Percentiles rank a stretch among this genome's conserved stretches.
Evolutionary conservation across 176 grass and related monocot genomes (phyloP).

Genomic region (Carex cristatella): DNA sequence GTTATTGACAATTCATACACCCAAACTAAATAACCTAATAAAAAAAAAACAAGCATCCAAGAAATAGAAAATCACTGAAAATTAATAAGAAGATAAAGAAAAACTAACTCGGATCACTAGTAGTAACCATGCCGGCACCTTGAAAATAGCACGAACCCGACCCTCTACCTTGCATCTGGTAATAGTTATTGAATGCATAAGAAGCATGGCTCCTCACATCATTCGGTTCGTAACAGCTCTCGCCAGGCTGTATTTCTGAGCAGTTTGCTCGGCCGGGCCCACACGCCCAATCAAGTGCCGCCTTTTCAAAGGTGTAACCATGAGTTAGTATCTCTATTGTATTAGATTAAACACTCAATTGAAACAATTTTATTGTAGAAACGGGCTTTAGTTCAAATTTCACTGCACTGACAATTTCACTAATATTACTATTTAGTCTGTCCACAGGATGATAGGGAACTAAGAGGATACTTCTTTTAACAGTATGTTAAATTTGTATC

Average conservation of each 20-base stretch:
- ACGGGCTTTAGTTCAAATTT: not conserved
- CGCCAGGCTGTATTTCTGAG: conserved; percentile 76
- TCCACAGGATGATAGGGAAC: not conserved
- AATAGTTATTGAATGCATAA: conserved; percentile 83
- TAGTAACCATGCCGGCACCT: conserved; percentile 84
- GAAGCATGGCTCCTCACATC: conserved; percentile 78
- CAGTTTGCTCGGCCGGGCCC: conserved; percentile 77
- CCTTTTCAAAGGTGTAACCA: conserved; percentile 13
- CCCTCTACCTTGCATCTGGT: conserved; percentile 65
- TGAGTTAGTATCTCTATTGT: not conserved
- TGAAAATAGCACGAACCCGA: conserved; percentile 89
- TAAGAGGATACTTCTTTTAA: too few relatives aligned
- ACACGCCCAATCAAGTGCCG: conserved; percentile 94
- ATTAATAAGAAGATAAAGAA: not conserved
- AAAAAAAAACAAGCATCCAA: not conserved
- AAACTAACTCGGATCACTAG: conserved; percentile 87
- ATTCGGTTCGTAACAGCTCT: conserved; percentile 72
- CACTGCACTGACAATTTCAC: not conserved
- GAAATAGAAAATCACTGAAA: not conserved
- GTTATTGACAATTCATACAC: not conserved
- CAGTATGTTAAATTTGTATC: too few relatives aligned
- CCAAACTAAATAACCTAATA: not conserved
- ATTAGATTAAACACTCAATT: not conserved
- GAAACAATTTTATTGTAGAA: not conserved
- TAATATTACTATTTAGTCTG: not conserved